Percentiles rank a stretch among this genome's conserved stretches.
These are phyloP conservation scores for Pseudogymnoascus sp. DNA, from an alignment of 2,329 filamentous ascomycete genomes.

Conservation along the genomic window DNA sequence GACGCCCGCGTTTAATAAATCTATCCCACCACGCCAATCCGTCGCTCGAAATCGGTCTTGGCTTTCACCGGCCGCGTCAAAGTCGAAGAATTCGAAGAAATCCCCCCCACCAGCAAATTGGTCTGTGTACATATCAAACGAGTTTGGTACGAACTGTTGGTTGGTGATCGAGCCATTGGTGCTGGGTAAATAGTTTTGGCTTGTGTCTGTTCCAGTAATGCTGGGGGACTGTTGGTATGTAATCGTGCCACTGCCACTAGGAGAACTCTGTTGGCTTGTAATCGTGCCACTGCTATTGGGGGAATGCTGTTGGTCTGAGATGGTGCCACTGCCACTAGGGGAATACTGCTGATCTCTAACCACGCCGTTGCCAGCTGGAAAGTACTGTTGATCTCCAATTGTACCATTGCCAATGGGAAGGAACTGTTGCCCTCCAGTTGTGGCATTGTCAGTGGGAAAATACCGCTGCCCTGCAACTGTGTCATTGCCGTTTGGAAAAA, in stretches of 20 bases:
- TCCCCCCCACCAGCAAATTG: neutral
- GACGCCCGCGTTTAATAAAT: neutral
- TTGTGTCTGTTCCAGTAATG: neutral
- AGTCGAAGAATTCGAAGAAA: neutral
- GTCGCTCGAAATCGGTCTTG: neutral
- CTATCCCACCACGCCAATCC: neutral
- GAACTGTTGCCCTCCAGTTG: neutral
- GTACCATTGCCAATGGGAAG: neutral
- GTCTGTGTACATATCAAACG: neutral
- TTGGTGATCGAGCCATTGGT: neutral
- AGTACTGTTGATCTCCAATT: neutral
- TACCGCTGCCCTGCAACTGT: neutral
- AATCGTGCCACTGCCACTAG: neutral
- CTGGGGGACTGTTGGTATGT: neutral
- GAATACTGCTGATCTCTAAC: neutral
- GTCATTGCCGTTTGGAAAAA: neutral
- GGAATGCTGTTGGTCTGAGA: neutral
- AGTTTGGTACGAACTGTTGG: neutral
- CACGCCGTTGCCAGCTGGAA: neutral
- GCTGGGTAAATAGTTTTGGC: neutral
- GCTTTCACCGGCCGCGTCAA: neutral
- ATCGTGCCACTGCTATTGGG: neutral
- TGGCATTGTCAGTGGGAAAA: neutral
- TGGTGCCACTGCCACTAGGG: neutral
- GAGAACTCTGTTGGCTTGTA: neutral